Evolutionary conservation across 129 eudicot species (phyloP), one percentile per base, ranked within the genome.

Genomic region (Dittrichia graveolens): DNA sequence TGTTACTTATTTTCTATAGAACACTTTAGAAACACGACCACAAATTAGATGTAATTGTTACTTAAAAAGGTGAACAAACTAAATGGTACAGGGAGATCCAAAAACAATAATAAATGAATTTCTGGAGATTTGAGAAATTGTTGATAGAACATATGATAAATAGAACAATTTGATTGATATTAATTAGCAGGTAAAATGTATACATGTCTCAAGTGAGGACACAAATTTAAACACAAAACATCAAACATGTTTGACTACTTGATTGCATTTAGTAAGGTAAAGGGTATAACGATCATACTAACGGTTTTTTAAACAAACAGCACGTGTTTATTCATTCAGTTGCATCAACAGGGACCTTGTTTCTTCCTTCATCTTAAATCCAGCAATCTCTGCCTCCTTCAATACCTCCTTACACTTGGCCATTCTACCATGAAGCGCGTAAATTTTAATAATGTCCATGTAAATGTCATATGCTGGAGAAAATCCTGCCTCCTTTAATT

Each of bases 401-500:
- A 85, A 88, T 31, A 94, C 80, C 83, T 88, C 98, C 61, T 73
- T 90, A 61, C 87, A 84, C 73, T 90, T 94, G 1, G 91, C 96
- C 37, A 88, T 7, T 83, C 98, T 87, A 71, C 97, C 96, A 65
- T 85, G 74, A 68, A 69, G 71, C 64, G 79, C 68, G 35, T 87
- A 86, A 16, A 84, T 52, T 18, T 74, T 74, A 12, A 90, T 78
- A 49, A 90, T 18, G 45, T 84, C 86, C 72, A 83, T 61, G 47
- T 90, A 94, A 35, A 94, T 77, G 54, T 88, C 98, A 80, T 76
- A 90, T 5, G 86, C 82, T 0, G 93, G 95, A 69, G 84, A 66
- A 63, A 94, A 90, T 46, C 97, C 96, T 4, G 96, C 95, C 65
- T 88, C 97, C 88, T 94, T 94, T 2, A 94, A 78, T 43, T 83